Percentiles rank a stretch among this genome's conserved stretches.
phyloP scores from a whole-genome alignment of 164 flowering plant genomes.

The Nymphaea thermarum region DNA sequence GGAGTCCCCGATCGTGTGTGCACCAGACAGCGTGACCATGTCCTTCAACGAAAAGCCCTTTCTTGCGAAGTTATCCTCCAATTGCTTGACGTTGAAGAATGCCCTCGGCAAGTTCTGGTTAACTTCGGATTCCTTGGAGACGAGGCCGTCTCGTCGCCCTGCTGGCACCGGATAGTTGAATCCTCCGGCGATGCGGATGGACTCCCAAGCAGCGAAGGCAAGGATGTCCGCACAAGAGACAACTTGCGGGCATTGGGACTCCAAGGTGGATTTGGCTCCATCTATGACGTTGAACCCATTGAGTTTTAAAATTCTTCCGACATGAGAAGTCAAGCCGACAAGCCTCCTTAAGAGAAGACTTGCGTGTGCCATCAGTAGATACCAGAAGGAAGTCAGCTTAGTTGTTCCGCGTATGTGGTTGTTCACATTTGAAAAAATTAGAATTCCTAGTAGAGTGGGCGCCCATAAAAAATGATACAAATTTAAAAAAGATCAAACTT shows the following conservation, averaged over 20 bases:
- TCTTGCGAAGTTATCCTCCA: conserved; percentile 3
- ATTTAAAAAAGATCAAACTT: too few relatives aligned
- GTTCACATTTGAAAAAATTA: too few relatives aligned
- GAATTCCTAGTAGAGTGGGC: too few relatives aligned
- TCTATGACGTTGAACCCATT: conserved; percentile 8
- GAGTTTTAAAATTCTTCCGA: neutral
- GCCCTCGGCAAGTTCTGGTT: neutral
- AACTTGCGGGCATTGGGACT: conserved; percentile 2
- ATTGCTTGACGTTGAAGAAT: neutral
- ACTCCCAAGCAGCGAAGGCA: conserved; percentile 10
- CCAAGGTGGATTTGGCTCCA: conserved; percentile 1
- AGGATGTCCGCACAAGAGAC: conserved; percentile 11
- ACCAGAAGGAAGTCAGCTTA: too few relatives aligned
- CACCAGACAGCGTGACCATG: conserved; percentile 10
- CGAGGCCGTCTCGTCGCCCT: conserved; percentile 4
- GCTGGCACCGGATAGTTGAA: conserved; percentile 3
- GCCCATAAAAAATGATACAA: too few relatives aligned
- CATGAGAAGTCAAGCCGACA: too few relatives aligned
- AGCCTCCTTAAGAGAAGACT: too few relatives aligned
- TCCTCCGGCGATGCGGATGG: neutral
- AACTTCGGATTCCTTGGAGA: conserved; percentile 3
- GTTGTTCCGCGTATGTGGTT: too few relatives aligned
- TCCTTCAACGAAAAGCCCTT: conserved; percentile 5
- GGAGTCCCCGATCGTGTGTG: conserved; percentile 9
- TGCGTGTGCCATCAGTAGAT: too few relatives aligned